Evolutionary conservation across 2,329 filamentous ascomycete species (phyloP), one percentile per base, ranked within the genome.

Genomic region (Seiridium cupressi): DNA sequence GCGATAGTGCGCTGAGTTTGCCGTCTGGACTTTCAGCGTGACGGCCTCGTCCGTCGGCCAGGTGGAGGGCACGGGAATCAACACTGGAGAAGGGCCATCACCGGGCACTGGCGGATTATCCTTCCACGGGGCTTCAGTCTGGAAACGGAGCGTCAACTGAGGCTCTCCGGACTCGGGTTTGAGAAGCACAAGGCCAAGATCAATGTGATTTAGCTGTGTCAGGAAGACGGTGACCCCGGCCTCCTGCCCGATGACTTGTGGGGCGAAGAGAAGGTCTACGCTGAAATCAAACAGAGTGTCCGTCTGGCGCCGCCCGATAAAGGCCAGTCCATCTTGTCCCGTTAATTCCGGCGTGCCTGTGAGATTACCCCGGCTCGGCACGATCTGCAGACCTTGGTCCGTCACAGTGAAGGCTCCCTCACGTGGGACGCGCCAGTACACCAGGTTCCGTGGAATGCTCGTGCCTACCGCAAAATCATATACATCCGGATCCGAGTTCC

Each of bases 1-100:
- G 5, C 58, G 64, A 38, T 75, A 76, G 36, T 71, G 63, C 42
- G 69, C 72, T n/a, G 65, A 51, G 49, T 67, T 71, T 11, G 67
- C 48, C 7, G 72, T 66, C 18, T 66, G 60, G 35, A 76, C 68
- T 62, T 68, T 61, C 9, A 76, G 61, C 26, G 69, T 66, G 5
- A 76, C 66, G n/a, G 67, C 60, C 38, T 56, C 57, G 4, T 58
- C n/a, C 31, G 31, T 57, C 0, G 53, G 55, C 70, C 72, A 74
- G 4, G 18, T 57, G 5, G 46, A 32, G 3, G 72, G 72, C 2
- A 74, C 63, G 2, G 64, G 57, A 5, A 69, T 58, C 4, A 57
- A 57, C 3, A 55, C 58, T 4, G 66, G 62, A 55, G 55, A 44
- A 2, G 67, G 65, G 3, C 63, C 54, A 0, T 66, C 68, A 1